Evolutionary conservation across 1,139 yeast species (phyloP).

Genomic region (Chernovozyma aurita): DNA sequence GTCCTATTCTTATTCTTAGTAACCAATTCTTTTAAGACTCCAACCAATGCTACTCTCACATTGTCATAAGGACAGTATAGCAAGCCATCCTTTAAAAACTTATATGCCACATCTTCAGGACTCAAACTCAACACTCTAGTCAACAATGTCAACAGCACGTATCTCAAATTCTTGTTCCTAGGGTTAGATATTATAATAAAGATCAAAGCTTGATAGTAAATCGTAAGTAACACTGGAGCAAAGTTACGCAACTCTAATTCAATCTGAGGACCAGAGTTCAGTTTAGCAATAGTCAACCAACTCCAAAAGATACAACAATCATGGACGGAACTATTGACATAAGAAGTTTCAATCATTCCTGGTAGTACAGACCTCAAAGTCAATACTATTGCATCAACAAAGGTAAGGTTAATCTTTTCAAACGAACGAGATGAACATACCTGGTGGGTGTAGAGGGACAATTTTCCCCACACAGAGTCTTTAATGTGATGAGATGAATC

Average conservation of each 20-base stretch:
- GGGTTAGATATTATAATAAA: conserved; percentile 16
- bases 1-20: conserved; percentile 6
- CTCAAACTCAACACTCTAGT: conserved; percentile 52
- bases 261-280: conserved; percentile 15
- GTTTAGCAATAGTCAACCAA: conserved; percentile 35
- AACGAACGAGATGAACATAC: conserved; percentile 10
- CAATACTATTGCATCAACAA: conserved; percentile 31
- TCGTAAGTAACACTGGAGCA: conserved; percentile 26
- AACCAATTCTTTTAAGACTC: conserved; percentile 63
- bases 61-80: conserved; percentile 63
- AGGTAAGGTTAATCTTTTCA: conserved; percentile 15
- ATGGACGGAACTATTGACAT: conserved; percentile 18
- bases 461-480: conserved; percentile 28
- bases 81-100: conserved; percentile 62
- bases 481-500: conserved; percentile 21
- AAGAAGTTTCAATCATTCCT: conserved; percentile 24
- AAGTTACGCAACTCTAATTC: conserved; percentile 29
- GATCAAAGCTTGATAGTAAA: conserved; percentile 33
- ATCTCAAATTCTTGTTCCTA: conserved; percentile 18
- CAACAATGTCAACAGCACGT: conserved; percentile 42
- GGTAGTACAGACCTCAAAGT: conserved; percentile 35
- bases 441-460: conserved; percentile 25
- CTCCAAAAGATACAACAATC: conserved; percentile 36
- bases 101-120: conserved; percentile 54
- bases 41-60: conserved; percentile 55